Evolutionary conservation across 805 yeast species (phyloP).

Genomic region (Saccharomyces cerevisiae): DNA sequence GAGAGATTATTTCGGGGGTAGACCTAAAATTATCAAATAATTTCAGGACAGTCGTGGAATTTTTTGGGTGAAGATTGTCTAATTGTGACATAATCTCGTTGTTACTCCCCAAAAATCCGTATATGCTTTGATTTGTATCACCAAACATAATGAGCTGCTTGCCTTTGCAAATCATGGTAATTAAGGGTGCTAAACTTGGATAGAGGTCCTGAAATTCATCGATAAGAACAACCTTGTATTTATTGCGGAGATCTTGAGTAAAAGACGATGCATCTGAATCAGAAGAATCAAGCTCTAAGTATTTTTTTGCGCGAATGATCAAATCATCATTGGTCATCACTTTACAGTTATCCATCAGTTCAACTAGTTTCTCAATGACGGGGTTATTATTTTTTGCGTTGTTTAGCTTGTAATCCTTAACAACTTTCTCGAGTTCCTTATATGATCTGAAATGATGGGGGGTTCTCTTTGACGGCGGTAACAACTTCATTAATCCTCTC

Average conservation of each 20-base stretch:
- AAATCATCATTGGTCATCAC: slow-evolving; percentile 29
- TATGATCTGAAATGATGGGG: slow-evolving; percentile 2
- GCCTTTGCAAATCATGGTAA: slow-evolving; percentile 31
- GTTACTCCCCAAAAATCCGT: slow-evolving; percentile 53
- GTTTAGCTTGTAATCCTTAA: slow-evolving; percentile 12
- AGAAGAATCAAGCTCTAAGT: slow-evolving; percentile 5
- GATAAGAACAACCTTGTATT: slow-evolving; percentile 41
- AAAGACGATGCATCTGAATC: slow-evolving; percentile 1
- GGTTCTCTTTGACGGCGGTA: slow-evolving; percentile 17
- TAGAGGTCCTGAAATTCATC: slow-evolving; percentile 74
- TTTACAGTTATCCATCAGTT: slow-evolving; percentile 30
- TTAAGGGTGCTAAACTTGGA: slow-evolving; percentile 39
- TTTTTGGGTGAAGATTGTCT: slow-evolving; percentile 8
- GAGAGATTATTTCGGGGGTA: slow-evolving; percentile 46
- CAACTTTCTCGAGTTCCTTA: slow-evolving; percentile 13
- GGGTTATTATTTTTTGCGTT: slow-evolving; percentile 2
- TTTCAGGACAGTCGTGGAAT: slow-evolving; percentile 23
- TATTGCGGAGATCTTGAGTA: slow-evolving; percentile 8
- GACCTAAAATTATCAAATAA: slow-evolving; percentile 52
- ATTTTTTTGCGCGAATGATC: slow-evolving; percentile 16
- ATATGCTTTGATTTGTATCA: slow-evolving; percentile 63
- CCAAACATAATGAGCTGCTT: slow-evolving; percentile 63
- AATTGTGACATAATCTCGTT: slow-evolving; percentile 28
- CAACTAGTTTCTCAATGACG: slow-evolving; percentile 17
- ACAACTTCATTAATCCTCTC: slow-evolving; percentile 35